Percentiles rank a stretch among this genome's conserved stretches.
phyloP scores from a whole-genome alignment of 225 moss, liverwort and hornwort species.

The Climacium dendroides region DNA sequence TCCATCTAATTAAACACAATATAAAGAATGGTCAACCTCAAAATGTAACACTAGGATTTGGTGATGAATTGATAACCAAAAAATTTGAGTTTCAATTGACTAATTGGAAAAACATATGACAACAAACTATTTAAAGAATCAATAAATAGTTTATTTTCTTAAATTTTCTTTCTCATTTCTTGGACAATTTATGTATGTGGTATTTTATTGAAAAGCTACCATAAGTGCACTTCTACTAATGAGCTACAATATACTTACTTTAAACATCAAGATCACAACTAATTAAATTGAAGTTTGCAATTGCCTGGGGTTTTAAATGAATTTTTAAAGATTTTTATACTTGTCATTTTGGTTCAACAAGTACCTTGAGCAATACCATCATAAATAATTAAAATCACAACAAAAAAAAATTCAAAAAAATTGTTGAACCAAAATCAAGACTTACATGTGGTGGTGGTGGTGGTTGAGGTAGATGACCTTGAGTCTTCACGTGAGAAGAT shows the following conservation, averaged over 20 bases:
- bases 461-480: conserved; percentile 7
- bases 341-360: neutral
- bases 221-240: no score
- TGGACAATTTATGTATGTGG: no score
- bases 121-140: neutral
- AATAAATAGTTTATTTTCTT: neutral
- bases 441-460: neutral
- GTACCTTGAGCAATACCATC: neutral
- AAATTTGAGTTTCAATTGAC: no score
- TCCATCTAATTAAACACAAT: neutral
- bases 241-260: neutral
- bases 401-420: neutral
- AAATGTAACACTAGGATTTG: neutral
- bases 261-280: neutral
- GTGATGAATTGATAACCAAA: neutral
- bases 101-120: no score
- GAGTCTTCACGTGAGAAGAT: neutral
- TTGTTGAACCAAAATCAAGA: neutral
- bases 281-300: neutral
- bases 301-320: neutral
- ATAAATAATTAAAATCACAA: neutral
- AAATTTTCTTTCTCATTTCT: neutral
- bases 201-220: neutral
- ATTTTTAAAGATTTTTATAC: neutral
- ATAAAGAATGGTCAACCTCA: neutral